A percentile compares a stretch with the other conserved stretches of the same genome.
phyloP scores from a whole-genome alignment of 2,329 filamentous ascomycete genomes.

The Aspergillus calidoustus region DNA sequence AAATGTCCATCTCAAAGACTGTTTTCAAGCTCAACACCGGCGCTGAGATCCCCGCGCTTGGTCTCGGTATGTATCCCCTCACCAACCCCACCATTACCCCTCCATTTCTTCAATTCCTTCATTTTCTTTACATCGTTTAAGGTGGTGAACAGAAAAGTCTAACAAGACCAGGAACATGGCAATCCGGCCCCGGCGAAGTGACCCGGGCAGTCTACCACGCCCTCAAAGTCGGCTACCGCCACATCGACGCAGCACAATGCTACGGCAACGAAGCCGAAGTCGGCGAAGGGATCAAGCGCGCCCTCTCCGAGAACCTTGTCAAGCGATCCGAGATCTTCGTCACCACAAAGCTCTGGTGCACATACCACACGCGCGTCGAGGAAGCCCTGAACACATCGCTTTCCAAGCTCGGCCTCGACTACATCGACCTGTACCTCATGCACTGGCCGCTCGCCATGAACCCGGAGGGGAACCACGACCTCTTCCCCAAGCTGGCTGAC shows the following conservation, averaged over 20 bases:
- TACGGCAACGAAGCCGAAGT: slow-evolving; percentile 75
- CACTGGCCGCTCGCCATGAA: slow-evolving; percentile 85
- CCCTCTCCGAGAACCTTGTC: slow-evolving; percentile 68
- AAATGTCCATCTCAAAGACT: slow-evolving; percentile 45
- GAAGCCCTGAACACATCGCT: slow-evolving; percentile 74
- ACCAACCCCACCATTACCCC: not conserved
- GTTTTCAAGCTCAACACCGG: slow-evolving; percentile 69
- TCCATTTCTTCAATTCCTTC: not conserved
- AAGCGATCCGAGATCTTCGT: slow-evolving; percentile 82
- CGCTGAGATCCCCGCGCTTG: slow-evolving; percentile 65
- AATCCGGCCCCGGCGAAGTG: slow-evolving; percentile 64
- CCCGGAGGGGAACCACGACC: slow-evolving; percentile 51
- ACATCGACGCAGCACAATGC: slow-evolving; percentile 46
- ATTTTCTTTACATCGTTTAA: too few relatives aligned
- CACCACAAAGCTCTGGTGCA: slow-evolving; percentile 84
- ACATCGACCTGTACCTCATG: slow-evolving; percentile 80
- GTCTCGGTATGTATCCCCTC: slow-evolving; percentile 56
- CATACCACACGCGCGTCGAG: slow-evolving; percentile 73
- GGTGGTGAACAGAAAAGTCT: not conserved
- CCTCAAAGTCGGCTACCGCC: slow-evolving; percentile 51
- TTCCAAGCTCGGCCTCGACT: slow-evolving; percentile 74
- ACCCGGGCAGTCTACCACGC: slow-evolving; percentile 63
- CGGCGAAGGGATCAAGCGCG: slow-evolving; percentile 75
- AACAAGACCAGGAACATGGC: slow-evolving; percentile 63
- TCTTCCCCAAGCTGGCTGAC: slow-evolving; percentile 74